phyloP scores from a whole-genome alignment of 306 rosid genomes.

The Betula pendula region DNA sequence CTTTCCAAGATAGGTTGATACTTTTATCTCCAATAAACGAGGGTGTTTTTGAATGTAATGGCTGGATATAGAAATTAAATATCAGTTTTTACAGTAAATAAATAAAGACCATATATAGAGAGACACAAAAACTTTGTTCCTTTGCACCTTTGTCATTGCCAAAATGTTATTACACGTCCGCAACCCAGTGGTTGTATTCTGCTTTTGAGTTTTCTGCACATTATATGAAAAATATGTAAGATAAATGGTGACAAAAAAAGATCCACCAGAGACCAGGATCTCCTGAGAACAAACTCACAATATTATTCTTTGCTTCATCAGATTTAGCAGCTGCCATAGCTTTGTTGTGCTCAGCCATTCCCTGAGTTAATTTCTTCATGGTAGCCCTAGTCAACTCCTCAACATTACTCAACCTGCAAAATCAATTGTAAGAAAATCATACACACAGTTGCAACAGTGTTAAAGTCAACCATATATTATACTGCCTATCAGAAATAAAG shows the following conservation, averaged over 20 bases:
- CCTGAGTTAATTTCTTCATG: constrained; percentile 93
- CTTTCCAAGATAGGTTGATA: constrained; percentile 95
- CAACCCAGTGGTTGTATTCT: constrained; percentile 90
- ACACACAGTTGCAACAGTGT: background rate
- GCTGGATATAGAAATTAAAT: constrained; percentile 30
- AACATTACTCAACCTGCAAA: constrained; percentile 70
- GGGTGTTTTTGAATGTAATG: constrained; percentile 69
- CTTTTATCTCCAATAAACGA: constrained; percentile 86
- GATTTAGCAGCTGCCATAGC: constrained; percentile 94
- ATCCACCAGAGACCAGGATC: constrained; percentile 17
- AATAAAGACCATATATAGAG: background rate
- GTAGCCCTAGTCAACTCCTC: constrained; percentile 94
- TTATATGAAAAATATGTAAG: constrained; percentile 15
- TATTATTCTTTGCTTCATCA: constrained; percentile 77
- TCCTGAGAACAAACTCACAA: constrained; percentile 57
- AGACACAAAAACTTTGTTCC: background rate
- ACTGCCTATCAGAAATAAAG: background rate
- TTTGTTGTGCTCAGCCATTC: constrained; percentile 91
- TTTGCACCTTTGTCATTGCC: constrained; percentile 80
- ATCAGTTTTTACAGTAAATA: background rate
- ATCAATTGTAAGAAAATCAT: background rate
- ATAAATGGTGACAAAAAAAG: constrained; percentile 7
- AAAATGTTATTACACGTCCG: constrained; percentile 91
- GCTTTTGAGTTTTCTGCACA: constrained; percentile 85
- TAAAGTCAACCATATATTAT: background rate